Evolutionary conservation across 164 flowering plant species (phyloP).

Genomic region (Magnolia kwangsiensis): DNA sequence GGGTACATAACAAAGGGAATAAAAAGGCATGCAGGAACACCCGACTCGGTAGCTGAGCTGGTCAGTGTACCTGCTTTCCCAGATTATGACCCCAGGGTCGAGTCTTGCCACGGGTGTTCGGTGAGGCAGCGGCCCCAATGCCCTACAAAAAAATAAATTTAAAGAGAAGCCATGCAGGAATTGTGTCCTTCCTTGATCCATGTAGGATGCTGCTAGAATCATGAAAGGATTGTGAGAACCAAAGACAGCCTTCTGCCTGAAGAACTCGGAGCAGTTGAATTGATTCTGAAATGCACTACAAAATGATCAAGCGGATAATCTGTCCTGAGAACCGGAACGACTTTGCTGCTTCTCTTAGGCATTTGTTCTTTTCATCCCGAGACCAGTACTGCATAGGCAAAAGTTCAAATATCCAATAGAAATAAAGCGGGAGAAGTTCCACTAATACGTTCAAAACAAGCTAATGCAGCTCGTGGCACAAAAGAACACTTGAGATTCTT

Average conservation of each 20-base stretch:
- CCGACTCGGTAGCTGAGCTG: not conserved
- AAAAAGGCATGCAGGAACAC: not conserved
- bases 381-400: constrained; percentile 66
- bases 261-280: not conserved
- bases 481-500: constrained; percentile 4
- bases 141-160: not conserved
- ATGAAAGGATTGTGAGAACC: not conserved
- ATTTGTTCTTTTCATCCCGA: constrained; percentile 72
- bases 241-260: not conserved
- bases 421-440: not conserved
- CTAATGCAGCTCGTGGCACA: not conserved
- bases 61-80: not conserved
- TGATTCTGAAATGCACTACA: constrained; percentile 18
- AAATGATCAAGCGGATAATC: constrained; percentile 75
- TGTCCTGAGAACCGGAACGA: constrained; percentile 69
- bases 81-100: not conserved
- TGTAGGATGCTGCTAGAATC: not conserved
- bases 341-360: constrained; percentile 80
- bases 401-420: not conserved
- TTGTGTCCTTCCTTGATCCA: not conserved
- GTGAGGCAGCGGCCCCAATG: not conserved
- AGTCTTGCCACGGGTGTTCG: not conserved
- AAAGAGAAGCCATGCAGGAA: not conserved
- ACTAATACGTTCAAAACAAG: not conserved
- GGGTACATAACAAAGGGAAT: not conserved